Base-by-base conservation (phyloP, 1,284 basidiomycete species). In the Pseudozyma tsukubaensis region DNA sequence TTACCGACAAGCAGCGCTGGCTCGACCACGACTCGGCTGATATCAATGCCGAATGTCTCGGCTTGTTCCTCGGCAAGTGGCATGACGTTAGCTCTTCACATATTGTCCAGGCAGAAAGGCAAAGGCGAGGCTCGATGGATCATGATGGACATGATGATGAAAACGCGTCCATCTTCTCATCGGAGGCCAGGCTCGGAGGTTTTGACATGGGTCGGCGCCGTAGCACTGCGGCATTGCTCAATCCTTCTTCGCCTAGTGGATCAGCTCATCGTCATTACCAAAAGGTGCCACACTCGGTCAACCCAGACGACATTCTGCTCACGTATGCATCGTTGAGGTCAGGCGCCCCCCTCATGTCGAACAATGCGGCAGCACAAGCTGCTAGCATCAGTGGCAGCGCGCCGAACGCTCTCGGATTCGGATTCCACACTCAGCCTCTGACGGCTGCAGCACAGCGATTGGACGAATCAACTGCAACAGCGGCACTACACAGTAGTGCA, bases 31-130 rank as follows among this genome's bases (percentile, higher is more conserved):
- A 89, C 70, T 87, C 91, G 21, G 87, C 90, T 14, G 87, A 89
- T 50, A 91, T 94, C 58, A 88, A 89, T 29, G 90, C 89, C 52
- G 91, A 92, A 80, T 90, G 90, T 57, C 87, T 87, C 43, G 89
- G 76, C 24, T 63, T 83, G 10, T 78, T 73, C 42, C 44, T 79
- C 7, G 75, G 75, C 56, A 72, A 70, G 45, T 74, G 75, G 74
- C 62, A 77, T 48, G 72, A 72, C 37, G 67, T 74, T 54, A 69
- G 59, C 42, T 57, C 65, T 19, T 58, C 65, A 5, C 71, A 73
- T 52, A 65, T 73, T 32, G 60, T 54, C 4, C 60, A 73, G 39
- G 71, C 71, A 13, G 65, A 73, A 32, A 48, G 56, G 4, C 62
- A 74, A 36, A 62, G 67, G 6, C 49, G 55, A 16, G 71, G 65